Percentiles rank a stretch among this genome's conserved stretches.
phyloP scores from a whole-genome alignment of 495 filamentous ascomycete genomes.

The Tuber magnatum region DNA sequence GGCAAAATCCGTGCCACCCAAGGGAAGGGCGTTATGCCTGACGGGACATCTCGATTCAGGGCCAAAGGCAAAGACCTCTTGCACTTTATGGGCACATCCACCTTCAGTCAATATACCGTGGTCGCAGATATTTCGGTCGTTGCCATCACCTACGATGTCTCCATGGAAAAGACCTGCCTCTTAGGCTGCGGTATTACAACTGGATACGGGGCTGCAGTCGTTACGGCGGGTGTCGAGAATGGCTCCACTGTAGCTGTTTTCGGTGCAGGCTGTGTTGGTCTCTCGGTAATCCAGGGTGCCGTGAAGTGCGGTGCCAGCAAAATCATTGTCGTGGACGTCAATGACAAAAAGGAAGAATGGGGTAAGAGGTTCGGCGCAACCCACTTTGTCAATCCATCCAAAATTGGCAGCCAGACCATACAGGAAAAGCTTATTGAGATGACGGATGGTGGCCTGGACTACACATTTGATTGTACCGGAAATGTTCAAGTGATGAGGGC shows the following conservation, averaged over 20 bases:
- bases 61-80: slow-evolving; percentile 88
- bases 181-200: slow-evolving; percentile 98
- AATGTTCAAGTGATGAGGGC: slow-evolving; percentile 95
- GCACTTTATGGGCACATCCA: slow-evolving; percentile 98
- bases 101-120: slow-evolving; percentile 97
- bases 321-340: slow-evolving; percentile 95
- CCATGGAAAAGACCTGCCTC: slow-evolving; percentile 91
- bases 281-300: slow-evolving; percentile 90
- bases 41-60: slow-evolving; percentile 91
- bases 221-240: slow-evolving; percentile 83
- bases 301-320: slow-evolving; percentile 76
- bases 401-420: slow-evolving; percentile 61
- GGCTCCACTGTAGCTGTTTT: slow-evolving; percentile 90
- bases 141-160: slow-evolving; percentile 79
- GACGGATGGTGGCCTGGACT: slow-evolving; percentile 98
- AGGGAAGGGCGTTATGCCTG: slow-evolving; percentile 92
- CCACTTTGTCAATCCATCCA: slow-evolving; percentile 87
- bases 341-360: slow-evolving; percentile 88
- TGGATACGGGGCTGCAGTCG: slow-evolving; percentile 90
- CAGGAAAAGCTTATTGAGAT: slow-evolving; percentile 90
- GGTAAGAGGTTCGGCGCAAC: slow-evolving; percentile 89
- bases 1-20: slow-evolving; percentile 98
- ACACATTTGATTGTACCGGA: slow-evolving; percentile 98
- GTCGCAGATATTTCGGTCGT: slow-evolving; percentile 98
- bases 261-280: slow-evolving; percentile 89